Percentiles rank a stretch among this genome's conserved stretches.
Evolutionary conservation across 495 filamentous ascomycete species (phyloP).

Genomic region (Aspergillus campestris): DNA sequence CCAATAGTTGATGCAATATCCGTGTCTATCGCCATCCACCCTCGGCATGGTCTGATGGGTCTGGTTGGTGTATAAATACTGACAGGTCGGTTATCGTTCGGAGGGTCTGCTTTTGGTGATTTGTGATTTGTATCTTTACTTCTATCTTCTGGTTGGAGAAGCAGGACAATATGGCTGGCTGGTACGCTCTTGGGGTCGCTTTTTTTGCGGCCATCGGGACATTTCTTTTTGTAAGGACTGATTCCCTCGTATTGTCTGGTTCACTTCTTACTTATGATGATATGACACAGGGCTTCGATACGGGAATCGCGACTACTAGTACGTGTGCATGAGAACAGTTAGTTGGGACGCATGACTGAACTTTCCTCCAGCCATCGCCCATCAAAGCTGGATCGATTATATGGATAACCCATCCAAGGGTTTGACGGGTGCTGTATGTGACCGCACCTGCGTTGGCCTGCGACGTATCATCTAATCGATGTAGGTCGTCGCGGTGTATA

Average conservation of each 20-base stretch:
- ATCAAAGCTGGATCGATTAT: conserved; percentile 52
- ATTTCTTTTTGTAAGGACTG: conserved; percentile 43
- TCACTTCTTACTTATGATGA: background rate
- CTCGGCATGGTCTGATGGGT: background rate
- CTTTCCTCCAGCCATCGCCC: conserved; percentile 41
- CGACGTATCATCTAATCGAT: background rate
- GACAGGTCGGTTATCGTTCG: background rate
- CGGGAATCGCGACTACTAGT: conserved; percentile 53
- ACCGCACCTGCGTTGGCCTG: background rate
- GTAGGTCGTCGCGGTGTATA: conserved; percentile 50
- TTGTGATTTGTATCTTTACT: background rate
- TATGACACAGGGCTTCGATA: conserved; percentile 44
- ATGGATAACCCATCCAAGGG: conserved; percentile 47
- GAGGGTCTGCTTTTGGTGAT: background rate
- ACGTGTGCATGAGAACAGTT: conserved; percentile 13
- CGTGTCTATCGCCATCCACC: too few relatives aligned
- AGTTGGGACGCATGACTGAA: conserved; percentile 3
- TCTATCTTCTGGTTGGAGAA: background rate
- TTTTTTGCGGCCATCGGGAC: conserved; percentile 49
- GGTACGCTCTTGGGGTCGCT: conserved; percentile 42
- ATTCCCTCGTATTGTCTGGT: background rate
- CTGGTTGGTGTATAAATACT: background rate
- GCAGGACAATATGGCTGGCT: conserved; percentile 24
- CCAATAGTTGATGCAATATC: background rate
- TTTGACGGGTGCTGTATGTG: conserved; percentile 47